Conservation (phyloP, 169 alveolate species). For the Plasmodium vivax region DNA sequence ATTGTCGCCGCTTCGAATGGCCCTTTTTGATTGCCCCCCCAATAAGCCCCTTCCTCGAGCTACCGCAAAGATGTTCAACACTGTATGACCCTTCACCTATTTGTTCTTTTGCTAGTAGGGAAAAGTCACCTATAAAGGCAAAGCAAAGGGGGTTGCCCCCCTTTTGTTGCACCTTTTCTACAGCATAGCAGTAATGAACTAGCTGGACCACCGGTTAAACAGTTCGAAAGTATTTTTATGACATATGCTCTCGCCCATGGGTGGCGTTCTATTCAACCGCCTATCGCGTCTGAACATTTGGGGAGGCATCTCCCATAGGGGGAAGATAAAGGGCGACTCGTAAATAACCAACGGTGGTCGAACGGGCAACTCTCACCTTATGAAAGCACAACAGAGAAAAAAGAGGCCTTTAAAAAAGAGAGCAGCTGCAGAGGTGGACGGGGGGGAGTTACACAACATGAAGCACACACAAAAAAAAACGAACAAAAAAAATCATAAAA, state of each 20-base stretch:
- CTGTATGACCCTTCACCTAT: neutral
- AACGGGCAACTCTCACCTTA: neutral
- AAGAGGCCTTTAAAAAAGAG: neutral
- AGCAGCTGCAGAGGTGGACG: neutral
- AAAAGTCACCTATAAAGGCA: neutral
- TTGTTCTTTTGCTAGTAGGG: neutral
- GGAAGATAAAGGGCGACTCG: neutral
- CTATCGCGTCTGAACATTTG: neutral
- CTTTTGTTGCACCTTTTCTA: neutral
- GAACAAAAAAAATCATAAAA: too few species aligned
- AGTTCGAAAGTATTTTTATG: neutral
- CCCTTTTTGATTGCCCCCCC: neutral
- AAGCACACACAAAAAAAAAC: neutral
- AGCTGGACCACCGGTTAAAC: neutral
- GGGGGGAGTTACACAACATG: neutral
- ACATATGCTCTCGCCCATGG: neutral
- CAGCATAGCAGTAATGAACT: neutral
- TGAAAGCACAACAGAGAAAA: too few species aligned
- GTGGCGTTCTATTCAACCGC: neutral
- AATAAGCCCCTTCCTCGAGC: neutral
- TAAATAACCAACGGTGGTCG: neutral
- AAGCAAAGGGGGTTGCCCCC: neutral
- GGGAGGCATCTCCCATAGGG: neutral
- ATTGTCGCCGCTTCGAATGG: neutral
- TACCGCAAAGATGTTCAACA: neutral